Evolutionary conservation across 257 asterid species (phyloP).

Genomic region (Galeopsis tetrahit): DNA sequence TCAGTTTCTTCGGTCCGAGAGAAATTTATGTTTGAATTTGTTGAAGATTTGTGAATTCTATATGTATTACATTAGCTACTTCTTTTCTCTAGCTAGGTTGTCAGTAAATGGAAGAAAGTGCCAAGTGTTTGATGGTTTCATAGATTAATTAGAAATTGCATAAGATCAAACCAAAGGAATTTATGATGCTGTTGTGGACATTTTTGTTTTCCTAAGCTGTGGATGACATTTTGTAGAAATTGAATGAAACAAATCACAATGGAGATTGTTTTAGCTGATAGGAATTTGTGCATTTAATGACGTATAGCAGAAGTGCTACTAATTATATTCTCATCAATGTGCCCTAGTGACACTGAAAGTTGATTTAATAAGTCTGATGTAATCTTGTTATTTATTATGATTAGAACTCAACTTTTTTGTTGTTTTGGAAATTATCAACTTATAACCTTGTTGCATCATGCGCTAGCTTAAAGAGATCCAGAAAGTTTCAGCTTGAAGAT

Average conservation of each 20-base stretch:
- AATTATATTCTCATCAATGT: neutral
- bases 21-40: neutral
- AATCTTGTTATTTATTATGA: neutral
- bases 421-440: neutral
- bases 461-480: conserved; percentile 75
- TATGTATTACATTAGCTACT: neutral
- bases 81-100: neutral
- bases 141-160: neutral
- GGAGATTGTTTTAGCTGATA: neutral
- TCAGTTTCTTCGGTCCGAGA: neutral
- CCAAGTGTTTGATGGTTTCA: neutral
- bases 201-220: neutral
- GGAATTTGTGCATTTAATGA: conserved; percentile 11
- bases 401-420: neutral
- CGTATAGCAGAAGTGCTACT: neutral
- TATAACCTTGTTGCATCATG: conserved; percentile 23
- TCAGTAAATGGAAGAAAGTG: neutral
- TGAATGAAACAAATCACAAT: conserved; percentile 8
- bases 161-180: neutral
- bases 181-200: neutral
- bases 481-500: conserved; percentile 85
- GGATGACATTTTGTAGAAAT: neutral
- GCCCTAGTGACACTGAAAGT: neutral
- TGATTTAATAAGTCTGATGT: neutral
- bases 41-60: neutral